Base-by-base conservation (phyloP, 2,329 filamentous ascomycete genomes). In the Coniochaeta sp. region DNA sequence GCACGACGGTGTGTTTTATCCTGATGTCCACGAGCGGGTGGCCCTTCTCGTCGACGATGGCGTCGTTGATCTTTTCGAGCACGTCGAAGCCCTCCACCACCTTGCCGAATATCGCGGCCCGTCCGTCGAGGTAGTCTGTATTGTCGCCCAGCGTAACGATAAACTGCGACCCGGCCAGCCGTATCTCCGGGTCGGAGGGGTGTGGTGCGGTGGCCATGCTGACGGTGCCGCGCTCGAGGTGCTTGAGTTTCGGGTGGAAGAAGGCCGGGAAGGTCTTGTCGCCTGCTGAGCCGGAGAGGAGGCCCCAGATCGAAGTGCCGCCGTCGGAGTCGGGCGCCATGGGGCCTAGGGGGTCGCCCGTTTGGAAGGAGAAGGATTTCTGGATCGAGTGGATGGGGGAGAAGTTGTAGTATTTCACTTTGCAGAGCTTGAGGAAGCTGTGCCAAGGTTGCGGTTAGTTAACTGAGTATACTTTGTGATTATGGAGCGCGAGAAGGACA, bases 381-480 rank as follows among this genome's bases (percentile, higher is more conserved):
- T 96, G 94, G 32, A 99, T 82, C 59, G 86, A 91, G 72, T 96
- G 89, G 51, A 97, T 75, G 24, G 92, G 94, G 6, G 91, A 85
- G 69, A 95, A 97, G 75, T 97, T 97, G 83, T 96, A 99, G 74
- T 97, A 99, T 75, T 96, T 99, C 71, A 91, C 77, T 74, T 97
- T 97, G 82, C 94, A 96, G 61, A 99, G 88, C 78, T 99, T 97
- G 52, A 99, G 76, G 69, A 99, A 97, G 78, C 90, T 95, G 69
- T 74, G 77, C 75, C 74, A 63, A 48, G 33, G 14, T 71, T 61
- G 66, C 56, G 63, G 74, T 86, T 74, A 84, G 81, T 73, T 52
- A 56, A 28, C 7, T 45, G 22, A 14, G 18, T n/a, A 38, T n/a
- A 45, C 57, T 53, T 58, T 54, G 54, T 53, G 52, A 40, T 52